Evolutionary conservation across 2,329 filamentous ascomycete species (phyloP).

Genomic region (Cercospora sp.): DNA sequence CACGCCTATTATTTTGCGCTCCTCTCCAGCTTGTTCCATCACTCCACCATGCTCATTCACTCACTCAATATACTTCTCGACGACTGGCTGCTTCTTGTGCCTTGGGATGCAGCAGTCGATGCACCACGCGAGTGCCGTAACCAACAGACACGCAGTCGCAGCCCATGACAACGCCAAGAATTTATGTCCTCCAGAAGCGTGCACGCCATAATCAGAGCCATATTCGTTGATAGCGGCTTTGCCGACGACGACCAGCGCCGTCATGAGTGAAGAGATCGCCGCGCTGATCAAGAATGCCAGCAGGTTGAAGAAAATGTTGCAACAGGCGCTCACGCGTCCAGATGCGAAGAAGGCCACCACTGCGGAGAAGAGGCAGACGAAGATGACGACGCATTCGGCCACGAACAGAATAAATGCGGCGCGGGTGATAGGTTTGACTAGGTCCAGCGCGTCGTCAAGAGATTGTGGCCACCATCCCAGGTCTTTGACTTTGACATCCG

Average conservation of each 20-base stretch:
- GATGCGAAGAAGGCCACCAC: constrained; percentile 48
- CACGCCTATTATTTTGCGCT: background rate
- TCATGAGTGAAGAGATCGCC: constrained; percentile 73
- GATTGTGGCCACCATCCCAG: constrained; percentile 57
- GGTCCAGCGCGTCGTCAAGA: constrained; percentile 56
- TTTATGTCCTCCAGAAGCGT: background rate
- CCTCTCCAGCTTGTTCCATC: background rate
- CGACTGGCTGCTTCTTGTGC: background rate
- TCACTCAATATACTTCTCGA: background rate
- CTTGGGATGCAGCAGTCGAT: background rate
- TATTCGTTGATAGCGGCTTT: constrained; percentile 56
- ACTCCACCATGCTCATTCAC: background rate
- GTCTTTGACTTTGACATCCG: constrained; percentile 51
- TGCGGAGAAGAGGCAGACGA: constrained; percentile 53
- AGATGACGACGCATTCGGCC: constrained; percentile 51
- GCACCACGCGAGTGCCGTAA: background rate
- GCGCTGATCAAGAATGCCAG: constrained; percentile 63
- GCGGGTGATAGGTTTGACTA: constrained; percentile 52
- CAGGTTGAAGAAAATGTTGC: constrained; percentile 53
- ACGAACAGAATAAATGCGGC: constrained; percentile 62
- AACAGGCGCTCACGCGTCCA: constrained; percentile 49
- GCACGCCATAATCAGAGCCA: constrained; percentile 36
- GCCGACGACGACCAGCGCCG: constrained; percentile 60
- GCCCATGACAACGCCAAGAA: background rate
- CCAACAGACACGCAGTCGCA: background rate